These are phyloP conservation scores for Citrus sp. DNA, from an alignment of 345 rosid species.

Conservation along the genomic window DNA sequence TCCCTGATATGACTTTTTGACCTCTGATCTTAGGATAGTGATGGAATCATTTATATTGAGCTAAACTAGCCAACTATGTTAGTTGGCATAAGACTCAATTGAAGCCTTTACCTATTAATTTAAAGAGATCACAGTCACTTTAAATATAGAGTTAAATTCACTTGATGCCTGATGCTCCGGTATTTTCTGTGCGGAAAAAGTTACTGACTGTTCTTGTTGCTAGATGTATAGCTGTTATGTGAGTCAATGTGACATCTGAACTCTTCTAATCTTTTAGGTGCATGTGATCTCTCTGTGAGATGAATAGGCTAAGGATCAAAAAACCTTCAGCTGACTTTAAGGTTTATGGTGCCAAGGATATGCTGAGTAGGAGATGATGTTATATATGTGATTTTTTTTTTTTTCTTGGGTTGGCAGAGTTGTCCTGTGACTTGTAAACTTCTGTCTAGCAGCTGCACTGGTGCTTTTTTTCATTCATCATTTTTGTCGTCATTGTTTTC, in stretches of 20 bases:
- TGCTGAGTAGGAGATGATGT: neutral
- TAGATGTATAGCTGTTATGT: neutral
- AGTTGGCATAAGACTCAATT: neutral
- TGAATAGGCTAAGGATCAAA: neutral
- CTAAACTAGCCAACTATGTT: neutral
- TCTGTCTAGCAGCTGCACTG: neutral
- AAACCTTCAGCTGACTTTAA: neutral
- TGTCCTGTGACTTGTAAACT: neutral
- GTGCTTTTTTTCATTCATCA: neutral
- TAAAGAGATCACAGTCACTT: neutral
- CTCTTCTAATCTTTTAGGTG: neutral
- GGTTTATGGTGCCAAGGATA: neutral
- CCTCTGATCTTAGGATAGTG: neutral
- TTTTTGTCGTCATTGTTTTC: neutral
- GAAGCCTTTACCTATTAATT: neutral
- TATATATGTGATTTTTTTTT: neutral
- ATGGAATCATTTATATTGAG: neutral
- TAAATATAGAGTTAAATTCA: neutral
- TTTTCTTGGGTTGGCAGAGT: neutral
- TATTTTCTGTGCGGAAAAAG: neutral
- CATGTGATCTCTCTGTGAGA: neutral
- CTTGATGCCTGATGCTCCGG: neutral
- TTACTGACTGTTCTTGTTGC: neutral
- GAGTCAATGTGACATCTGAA: neutral
- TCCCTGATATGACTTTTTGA: neutral